These are phyloP conservation scores for Lasiosphaeria hispida DNA, from an alignment of 495 filamentous ascomycete species.

Conservation along the genomic window DNA sequence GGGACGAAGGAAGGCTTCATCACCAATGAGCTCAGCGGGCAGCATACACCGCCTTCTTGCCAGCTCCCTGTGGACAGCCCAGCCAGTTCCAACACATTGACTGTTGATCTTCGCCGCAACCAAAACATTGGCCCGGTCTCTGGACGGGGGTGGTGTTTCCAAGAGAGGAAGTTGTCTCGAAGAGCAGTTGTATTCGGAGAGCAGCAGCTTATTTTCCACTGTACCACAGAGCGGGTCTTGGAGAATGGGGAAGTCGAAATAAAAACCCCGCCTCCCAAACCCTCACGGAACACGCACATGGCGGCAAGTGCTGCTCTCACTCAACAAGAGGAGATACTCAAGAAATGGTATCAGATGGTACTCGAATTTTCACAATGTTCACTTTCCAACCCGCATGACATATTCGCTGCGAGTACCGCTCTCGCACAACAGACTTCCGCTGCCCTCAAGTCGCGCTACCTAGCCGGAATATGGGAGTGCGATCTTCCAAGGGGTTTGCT, in stretches of 20 bases:
- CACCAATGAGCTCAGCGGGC: conserved; percentile 2
- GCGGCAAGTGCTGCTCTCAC: background rate
- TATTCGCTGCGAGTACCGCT: conserved; percentile 9
- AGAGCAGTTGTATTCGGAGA: conserved; percentile 10
- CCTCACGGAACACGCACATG: background rate
- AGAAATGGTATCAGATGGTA: conserved; percentile 4
- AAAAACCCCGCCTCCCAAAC: background rate
- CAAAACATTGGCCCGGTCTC: conserved; percentile 1
- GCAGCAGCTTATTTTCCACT: conserved; percentile 3
- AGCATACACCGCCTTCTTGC: background rate
- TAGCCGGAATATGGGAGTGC: conserved; percentile 11
- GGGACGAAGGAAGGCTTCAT: conserved; percentile 12
- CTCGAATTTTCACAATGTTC: conserved; percentile 4
- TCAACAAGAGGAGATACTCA: conserved; percentile 2
- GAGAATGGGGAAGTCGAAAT: background rate
- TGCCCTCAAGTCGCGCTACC: conserved; percentile 3
- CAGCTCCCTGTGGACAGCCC: conserved; percentile 2
- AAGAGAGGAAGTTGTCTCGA: conserved; percentile 7
- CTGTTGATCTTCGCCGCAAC: background rate
- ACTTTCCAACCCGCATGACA: conserved; percentile 15
- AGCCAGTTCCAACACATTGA: background rate
- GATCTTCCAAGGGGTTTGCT: conserved; percentile 9
- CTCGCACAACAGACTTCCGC: conserved; percentile 5
- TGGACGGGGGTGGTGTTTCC: conserved; percentile 12
- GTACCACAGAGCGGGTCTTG: background rate